Evolutionary conservation across 306 rosid genomes (phyloP).

Genomic region (Vigna unguiculata): DNA sequence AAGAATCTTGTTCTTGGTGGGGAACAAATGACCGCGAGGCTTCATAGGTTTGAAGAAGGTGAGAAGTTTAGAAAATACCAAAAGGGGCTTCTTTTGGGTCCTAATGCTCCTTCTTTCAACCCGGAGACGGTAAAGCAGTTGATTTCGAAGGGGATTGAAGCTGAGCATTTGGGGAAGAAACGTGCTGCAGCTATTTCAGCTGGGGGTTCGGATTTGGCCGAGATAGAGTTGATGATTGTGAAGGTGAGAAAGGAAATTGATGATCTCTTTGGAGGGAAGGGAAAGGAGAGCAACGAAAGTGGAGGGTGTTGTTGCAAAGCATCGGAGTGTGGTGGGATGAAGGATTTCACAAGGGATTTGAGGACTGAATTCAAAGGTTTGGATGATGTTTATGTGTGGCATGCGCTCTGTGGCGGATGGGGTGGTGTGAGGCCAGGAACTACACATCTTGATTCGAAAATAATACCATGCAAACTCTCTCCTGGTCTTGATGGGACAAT

Average conservation of each 20-base stretch:
- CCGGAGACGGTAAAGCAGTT: slow-evolving; percentile 61
- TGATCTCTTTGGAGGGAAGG: slow-evolving; percentile 58
- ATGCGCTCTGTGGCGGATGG: slow-evolving; percentile 91
- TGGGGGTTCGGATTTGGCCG: slow-evolving; percentile 43
- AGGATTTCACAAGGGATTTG: slow-evolving; percentile 81
- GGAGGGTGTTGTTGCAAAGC: slow-evolving; percentile 36
- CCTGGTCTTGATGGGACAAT: slow-evolving; percentile 81
- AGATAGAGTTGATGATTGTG: slow-evolving; percentile 52
- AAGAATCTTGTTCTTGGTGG: slow-evolving; percentile 76
- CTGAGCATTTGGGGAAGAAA: slow-evolving; percentile 60
- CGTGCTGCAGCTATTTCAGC: slow-evolving; percentile 48
- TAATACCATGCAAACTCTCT: slow-evolving; percentile 69
- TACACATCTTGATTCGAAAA: slow-evolving; percentile 61
- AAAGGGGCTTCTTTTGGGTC: slow-evolving; percentile 61
- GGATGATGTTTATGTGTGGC: slow-evolving; percentile 89
- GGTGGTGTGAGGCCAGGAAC: slow-evolving; percentile 91
- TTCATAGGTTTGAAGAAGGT: slow-evolving; percentile 68
- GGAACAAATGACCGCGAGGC: slow-evolving; percentile 81
- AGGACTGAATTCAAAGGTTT: slow-evolving; percentile 67
- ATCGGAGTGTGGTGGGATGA: slow-evolving; percentile 67
- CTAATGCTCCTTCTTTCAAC: slow-evolving; percentile 65
- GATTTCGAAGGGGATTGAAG: slow-evolving; percentile 66
- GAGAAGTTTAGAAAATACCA: slow-evolving; percentile 71
- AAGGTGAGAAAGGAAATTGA: slow-evolving; percentile 61
- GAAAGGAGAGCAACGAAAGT: slow-evolving; percentile 40